Evolutionary conservation across 1,139 yeast genomes (phyloP).

Genomic region (Kluyveromyces sp.): DNA sequence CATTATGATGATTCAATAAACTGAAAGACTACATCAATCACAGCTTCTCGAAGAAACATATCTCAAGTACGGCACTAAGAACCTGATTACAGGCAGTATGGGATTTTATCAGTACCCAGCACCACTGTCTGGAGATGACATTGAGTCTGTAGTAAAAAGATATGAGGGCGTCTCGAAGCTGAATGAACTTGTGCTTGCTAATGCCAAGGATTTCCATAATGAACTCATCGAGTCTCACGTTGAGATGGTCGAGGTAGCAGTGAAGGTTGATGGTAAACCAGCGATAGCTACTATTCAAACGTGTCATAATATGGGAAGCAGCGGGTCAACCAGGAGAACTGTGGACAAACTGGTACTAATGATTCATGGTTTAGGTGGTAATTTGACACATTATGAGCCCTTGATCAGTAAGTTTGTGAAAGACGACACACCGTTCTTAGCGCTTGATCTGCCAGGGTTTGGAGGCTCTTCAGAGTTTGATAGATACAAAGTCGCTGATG

Average conservation of each 20-base stretch:
- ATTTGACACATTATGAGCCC: slow-evolving; percentile 64
- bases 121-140: slow-evolving; percentile 17
- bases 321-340: neutral
- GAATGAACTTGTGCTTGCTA: slow-evolving; percentile 9
- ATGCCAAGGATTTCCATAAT: slow-evolving; percentile 20
- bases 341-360: slow-evolving; percentile 35
- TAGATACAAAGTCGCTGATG: slow-evolving; percentile 20
- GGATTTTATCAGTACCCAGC: slow-evolving; percentile 11
- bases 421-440: slow-evolving; percentile 37
- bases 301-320: slow-evolving; percentile 19
- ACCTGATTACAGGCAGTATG: too few species aligned
- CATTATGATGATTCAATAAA: too few species aligned
- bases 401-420: slow-evolving; percentile 35
- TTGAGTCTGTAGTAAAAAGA: slow-evolving; percentile 15
- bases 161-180: slow-evolving; percentile 14
- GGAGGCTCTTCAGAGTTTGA: slow-evolving; percentile 38
- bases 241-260: slow-evolving; percentile 9
- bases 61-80: too few species aligned
- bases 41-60: too few species aligned
- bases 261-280: neutral
- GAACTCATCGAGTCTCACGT: slow-evolving; percentile 17
- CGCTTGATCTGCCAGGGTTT: slow-evolving; percentile 66
- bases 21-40: too few species aligned
- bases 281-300: slow-evolving; percentile 12
- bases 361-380: slow-evolving; percentile 69